A percentile compares a stretch with the other conserved stretches of the same genome.
phyloP scores from a whole-genome alignment of 208 protist species.

The Trypanosoma cruzi region DNA sequence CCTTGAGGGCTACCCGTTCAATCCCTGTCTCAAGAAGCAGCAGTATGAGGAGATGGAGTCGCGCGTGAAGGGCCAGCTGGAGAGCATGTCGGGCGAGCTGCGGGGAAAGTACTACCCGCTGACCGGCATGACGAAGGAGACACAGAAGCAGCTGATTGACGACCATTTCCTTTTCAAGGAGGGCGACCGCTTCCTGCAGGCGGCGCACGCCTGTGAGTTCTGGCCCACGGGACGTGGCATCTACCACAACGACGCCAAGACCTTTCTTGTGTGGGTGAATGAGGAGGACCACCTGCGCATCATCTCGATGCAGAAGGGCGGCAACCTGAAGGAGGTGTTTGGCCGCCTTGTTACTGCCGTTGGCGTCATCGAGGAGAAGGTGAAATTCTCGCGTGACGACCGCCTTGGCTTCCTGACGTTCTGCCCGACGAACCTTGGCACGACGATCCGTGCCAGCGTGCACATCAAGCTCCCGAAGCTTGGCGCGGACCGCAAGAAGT shows the following conservation, averaged over 20 bases:
- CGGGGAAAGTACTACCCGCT: slow-evolving; percentile 62
- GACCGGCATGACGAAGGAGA: slow-evolving; percentile 52
- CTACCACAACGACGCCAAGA: slow-evolving; percentile 77
- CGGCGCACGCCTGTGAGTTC: slow-evolving; percentile 54
- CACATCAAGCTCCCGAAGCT: slow-evolving; percentile 63
- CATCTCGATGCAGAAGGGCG: slow-evolving; percentile 70
- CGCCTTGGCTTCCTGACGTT: slow-evolving; percentile 56
- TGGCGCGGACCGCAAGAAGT: slow-evolving; percentile 38
- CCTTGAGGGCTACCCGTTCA: slow-evolving; percentile 52
- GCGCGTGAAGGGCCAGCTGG: slow-evolving; percentile 40
- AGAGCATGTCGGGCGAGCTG: slow-evolving; percentile 44
- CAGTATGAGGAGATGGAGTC: slow-evolving; percentile 59
- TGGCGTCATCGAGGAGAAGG: slow-evolving; percentile 41
- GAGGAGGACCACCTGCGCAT: slow-evolving; percentile 80
- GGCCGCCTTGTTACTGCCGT: slow-evolving; percentile 43
- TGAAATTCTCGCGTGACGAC: slow-evolving; percentile 52
- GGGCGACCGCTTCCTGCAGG: slow-evolving; percentile 61
- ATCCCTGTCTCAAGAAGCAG: slow-evolving; percentile 43
- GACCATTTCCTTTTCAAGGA: slow-evolving; percentile 78
- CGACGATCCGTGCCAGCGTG: slow-evolving; percentile 53
- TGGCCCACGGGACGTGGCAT: slow-evolving; percentile 69
- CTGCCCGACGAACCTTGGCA: slow-evolving; percentile 69
- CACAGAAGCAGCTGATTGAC: slow-evolving; percentile 60
- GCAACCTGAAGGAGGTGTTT: slow-evolving; percentile 63
- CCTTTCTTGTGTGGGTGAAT: slow-evolving; percentile 69